Evolutionary conservation across 1,284 basidiomycete species (phyloP).

Genomic region (Ustilago curta): DNA sequence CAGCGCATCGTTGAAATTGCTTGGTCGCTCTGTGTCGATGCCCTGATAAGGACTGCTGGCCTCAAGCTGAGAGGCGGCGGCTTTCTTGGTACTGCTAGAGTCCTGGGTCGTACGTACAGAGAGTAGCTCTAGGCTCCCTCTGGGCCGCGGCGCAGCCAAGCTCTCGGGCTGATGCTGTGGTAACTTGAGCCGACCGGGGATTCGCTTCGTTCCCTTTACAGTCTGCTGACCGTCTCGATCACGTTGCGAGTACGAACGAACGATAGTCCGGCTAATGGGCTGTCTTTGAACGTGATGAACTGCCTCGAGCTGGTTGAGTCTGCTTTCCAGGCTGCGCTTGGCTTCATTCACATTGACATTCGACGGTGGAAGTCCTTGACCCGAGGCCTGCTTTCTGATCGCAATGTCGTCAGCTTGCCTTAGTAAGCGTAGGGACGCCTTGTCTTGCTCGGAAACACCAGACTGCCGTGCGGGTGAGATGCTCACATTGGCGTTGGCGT

Average conservation of each 20-base stretch:
- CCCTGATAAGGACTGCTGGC: background rate
- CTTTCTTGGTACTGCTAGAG: background rate
- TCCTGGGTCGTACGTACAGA: background rate
- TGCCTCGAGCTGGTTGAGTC: no score
- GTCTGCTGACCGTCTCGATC: background rate
- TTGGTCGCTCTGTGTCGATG: background rate
- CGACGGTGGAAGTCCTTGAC: no score
- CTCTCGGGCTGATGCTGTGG: background rate
- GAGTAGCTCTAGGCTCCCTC: constrained; percentile 14
- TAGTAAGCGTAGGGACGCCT: background rate
- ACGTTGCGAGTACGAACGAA: constrained; percentile 23
- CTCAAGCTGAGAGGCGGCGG: background rate
- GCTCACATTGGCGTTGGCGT: background rate
- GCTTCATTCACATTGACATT: no score
- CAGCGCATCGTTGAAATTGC: constrained; percentile 4
- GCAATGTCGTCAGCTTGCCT: no score
- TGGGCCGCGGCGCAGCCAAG: background rate
- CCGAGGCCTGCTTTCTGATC: no score
- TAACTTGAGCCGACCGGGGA: constrained; percentile 32
- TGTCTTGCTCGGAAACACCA: background rate
- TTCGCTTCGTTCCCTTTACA: background rate
- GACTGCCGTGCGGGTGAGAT: background rate
- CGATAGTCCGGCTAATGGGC: background rate
- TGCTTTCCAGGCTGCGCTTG: no score
- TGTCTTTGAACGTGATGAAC: background rate